Base-by-base conservation (phyloP, 768 basidiomycete genomes). In the Pleurotus djamor region DNA sequence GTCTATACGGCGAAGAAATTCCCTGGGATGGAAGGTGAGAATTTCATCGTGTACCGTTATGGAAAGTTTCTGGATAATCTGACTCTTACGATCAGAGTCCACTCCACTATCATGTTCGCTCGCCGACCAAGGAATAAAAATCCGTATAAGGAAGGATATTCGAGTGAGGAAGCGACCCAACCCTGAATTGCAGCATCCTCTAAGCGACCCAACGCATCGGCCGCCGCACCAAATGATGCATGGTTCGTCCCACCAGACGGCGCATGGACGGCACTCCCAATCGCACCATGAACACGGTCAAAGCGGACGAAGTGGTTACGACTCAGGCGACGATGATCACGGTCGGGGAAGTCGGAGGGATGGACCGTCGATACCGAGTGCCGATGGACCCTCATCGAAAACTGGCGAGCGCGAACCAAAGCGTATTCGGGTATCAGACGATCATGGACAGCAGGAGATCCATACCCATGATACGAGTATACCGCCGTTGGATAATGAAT, bases 1-100 rank as follows among this genome's bases (percentile, higher is more conserved):
- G 96, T 97, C 9, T 97, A 94, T 71, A 94, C 94, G 0, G 92
- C 94, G 13, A 97, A 97, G 81, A 94, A 95, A 73, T 97, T 96
- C 69, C 94, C 95, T 0, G 94, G 95, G 28, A 96, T 96, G 92
- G 92, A 94, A 80, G 89, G 94, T 92, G 63, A 28, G 85, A 73
- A 8, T 43, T 32, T 47, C 5, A 57, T 48, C 9, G 34, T 9
- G 36, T 55, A 17, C 14, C 41, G 5, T 2, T 54, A 36, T 4
- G n/a, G 16, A 16, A 28, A 28, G 1, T 28, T 28, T 28, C 21
- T 28, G n/a, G 28, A 7, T 17, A 16, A 9, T 48, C 13, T 43
- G 17, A 21, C 48, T 32, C 5, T 43, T n/a, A 43, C 35, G 17
- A 6, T 36, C 9, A 94, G 94, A 94, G 73, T 94, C 92, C 4